phyloP scores from a whole-genome alignment of 1,284 basidiomycete genomes.

The Leucocoprinus gongylophorus region DNA sequence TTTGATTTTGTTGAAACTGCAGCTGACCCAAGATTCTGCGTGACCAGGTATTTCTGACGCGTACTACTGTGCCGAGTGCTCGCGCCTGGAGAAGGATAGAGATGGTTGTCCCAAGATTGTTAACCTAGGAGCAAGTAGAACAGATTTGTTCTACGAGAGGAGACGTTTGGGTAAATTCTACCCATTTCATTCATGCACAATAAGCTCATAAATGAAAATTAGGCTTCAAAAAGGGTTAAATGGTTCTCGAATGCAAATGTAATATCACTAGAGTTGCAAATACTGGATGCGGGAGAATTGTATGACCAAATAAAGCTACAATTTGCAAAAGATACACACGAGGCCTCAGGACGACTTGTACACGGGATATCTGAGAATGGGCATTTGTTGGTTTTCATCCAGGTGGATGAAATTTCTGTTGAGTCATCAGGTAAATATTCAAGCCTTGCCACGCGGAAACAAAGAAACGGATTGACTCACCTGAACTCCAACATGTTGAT shows the following conservation, averaged over 20 bases:
- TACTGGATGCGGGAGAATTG: not conserved
- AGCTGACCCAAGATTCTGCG: not conserved
- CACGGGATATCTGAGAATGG: constrained; percentile 52
- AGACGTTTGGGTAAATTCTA: constrained; percentile 57
- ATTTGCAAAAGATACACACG: not conserved
- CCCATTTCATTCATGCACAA: not conserved
- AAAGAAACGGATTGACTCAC: constrained; percentile 26
- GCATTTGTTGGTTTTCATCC: constrained; percentile 42
- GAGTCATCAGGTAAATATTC: not conserved
- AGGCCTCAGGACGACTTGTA: constrained; percentile 33
- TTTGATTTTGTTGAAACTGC: not conserved
- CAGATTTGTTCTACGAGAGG: constrained; percentile 86
- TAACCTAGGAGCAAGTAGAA: constrained; percentile 86
- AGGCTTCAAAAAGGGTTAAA: constrained; percentile 78
- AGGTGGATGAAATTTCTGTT: constrained; percentile 51
- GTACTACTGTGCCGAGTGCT: constrained; percentile 97
- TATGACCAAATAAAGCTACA: not conserved
- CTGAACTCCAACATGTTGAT: constrained; percentile 55
- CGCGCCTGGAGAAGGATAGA: constrained; percentile 91
- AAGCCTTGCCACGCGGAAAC: not conserved
- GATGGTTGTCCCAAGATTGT: constrained; percentile 99
- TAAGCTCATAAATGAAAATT: not conserved
- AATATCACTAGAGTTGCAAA: not conserved
- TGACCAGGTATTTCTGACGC: constrained; percentile 87
- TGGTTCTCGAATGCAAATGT: not conserved